phyloP scores from a whole-genome alignment of 768 basidiomycete genomes.

The Suillus brevipes region DNA sequence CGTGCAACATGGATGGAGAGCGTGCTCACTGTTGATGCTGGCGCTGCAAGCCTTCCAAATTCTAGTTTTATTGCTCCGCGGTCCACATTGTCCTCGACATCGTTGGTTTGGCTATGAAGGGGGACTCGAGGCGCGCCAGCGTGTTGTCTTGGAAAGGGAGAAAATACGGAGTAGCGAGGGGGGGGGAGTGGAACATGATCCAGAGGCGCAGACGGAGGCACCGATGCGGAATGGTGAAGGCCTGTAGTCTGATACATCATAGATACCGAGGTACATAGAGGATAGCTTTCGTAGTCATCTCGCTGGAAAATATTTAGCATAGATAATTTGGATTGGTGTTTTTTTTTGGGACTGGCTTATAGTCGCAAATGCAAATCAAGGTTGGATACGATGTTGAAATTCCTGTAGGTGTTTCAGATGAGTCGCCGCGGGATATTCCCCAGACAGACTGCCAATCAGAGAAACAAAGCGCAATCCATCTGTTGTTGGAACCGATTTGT shows the following conservation, averaged over 20 bases:
- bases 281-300: no score
- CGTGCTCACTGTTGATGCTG: conserved; percentile 60
- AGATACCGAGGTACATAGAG: neutral
- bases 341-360: neutral
- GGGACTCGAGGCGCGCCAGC: conserved; percentile 46
- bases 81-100: conserved; percentile 54
- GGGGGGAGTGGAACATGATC: conserved; percentile 1
- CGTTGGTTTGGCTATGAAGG: conserved; percentile 69
- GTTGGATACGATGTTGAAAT: neutral
- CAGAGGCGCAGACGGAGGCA: conserved; percentile 6
- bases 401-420: neutral
- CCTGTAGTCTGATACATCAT: neutral
- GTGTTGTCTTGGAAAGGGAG: conserved; percentile 29
- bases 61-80: conserved; percentile 58
- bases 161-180: neutral
- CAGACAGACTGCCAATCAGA: neutral
- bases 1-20: conserved; percentile 67
- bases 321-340: neutral
- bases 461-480: neutral
- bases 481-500: conserved; percentile 1
- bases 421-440: neutral
- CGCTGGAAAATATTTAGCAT: neutral
- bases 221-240: conserved; percentile 12
- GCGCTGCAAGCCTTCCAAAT: conserved; percentile 60
- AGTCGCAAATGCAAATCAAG: neutral